Evolutionary conservation across 1,284 basidiomycete species (phyloP).

Genomic region (Ceratobasidium sp.): DNA sequence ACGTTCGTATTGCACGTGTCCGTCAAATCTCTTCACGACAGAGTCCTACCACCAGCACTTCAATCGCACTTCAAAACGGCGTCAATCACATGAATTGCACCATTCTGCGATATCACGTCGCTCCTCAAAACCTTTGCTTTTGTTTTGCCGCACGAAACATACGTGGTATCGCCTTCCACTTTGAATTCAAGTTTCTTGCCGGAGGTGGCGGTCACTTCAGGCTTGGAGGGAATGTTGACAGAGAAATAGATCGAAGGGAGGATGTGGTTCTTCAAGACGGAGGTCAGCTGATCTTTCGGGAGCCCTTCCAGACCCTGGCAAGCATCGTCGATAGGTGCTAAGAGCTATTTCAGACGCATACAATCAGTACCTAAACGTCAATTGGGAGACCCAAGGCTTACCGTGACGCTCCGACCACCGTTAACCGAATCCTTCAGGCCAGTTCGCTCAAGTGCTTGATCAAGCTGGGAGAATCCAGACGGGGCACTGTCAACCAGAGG

Average conservation of each 20-base stretch:
- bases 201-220: neutral
- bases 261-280: too few relatives aligned
- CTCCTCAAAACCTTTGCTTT: constrained; percentile 1
- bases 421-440: neutral
- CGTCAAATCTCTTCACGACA: too few relatives aligned
- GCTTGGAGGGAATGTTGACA: neutral
- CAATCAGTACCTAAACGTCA: too few relatives aligned
- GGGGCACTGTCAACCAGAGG: neutral
- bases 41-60: neutral
- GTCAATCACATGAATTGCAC: constrained; percentile 23
- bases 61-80: constrained; percentile 17
- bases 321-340: too few relatives aligned
- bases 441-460: neutral
- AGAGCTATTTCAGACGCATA: too few relatives aligned
- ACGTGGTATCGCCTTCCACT: neutral
- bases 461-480: constrained; percentile 11
- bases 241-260: neutral
- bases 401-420: neutral
- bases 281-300: too few relatives aligned
- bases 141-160: constrained; percentile 11
- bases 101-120: constrained; percentile 16
- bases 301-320: too few relatives aligned
- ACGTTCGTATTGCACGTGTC: too few relatives aligned
- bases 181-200: constrained; percentile 10
- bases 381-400: neutral